phyloP scores from a whole-genome alignment of 2,329 filamentous ascomycete species.

The Monosporascus sp. region DNA sequence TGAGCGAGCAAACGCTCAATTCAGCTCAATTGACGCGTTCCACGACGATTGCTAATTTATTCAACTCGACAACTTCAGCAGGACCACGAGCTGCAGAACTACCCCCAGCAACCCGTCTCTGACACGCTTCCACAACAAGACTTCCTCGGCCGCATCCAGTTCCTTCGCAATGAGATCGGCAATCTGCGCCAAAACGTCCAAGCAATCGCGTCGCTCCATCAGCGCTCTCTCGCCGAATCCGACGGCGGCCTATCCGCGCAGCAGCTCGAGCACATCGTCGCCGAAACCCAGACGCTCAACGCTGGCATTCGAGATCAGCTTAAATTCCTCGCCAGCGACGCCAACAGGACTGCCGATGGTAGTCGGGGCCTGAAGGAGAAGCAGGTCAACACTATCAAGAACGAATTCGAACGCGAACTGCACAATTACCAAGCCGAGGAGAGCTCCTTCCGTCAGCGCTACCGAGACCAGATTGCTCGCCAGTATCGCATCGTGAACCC shows the following conservation, averaged over 20 bases:
- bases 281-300: slow-evolving; percentile 68
- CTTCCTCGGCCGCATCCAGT: slow-evolving; percentile 63
- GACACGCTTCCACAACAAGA: slow-evolving; percentile 56
- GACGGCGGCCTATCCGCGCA: slow-evolving; percentile 48
- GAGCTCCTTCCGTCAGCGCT: slow-evolving; percentile 63
- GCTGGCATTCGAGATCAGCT: slow-evolving; percentile 75
- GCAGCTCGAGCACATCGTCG: slow-evolving; percentile 62
- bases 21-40: slow-evolving; percentile 12
- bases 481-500: slow-evolving; percentile 81
- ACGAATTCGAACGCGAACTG: slow-evolving; percentile 67
- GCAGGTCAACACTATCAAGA: slow-evolving; percentile 66
- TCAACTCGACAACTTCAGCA: slow-evolving; percentile 13
- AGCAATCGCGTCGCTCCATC: slow-evolving; percentile 64
- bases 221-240: slow-evolving; percentile 63
- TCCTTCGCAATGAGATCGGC: slow-evolving; percentile 63
- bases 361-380: slow-evolving; percentile 63
- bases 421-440: slow-evolving; percentile 69
- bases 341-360: slow-evolving; percentile 55
- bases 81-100: slow-evolving; percentile 51
- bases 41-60: slow-evolving; percentile 10
- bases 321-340: slow-evolving; percentile 68
- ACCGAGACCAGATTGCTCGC: slow-evolving; percentile 72
- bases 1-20: slow-evolving; percentile 28
- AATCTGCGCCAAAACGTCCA: slow-evolving; percentile 62
- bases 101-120: slow-evolving; percentile 28